These are phyloP conservation scores for Pseudogymnoascus sp. DNA, from an alignment of 2,329 filamentous ascomycete genomes.

Conservation along the genomic window DNA sequence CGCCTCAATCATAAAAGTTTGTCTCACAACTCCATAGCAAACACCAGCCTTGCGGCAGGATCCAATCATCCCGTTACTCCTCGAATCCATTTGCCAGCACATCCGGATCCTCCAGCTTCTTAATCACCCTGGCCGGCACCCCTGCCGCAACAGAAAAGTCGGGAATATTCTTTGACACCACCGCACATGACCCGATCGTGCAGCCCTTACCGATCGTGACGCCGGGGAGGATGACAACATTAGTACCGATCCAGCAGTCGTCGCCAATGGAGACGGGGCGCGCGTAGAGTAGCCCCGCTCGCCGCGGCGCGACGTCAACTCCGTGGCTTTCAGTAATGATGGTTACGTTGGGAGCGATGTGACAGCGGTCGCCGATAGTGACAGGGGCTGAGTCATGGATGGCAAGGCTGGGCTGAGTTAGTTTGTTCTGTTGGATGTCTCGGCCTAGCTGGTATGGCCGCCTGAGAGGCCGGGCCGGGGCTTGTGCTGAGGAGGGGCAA, in stretches of 20 bases:
- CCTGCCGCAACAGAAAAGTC: constrained; percentile 18
- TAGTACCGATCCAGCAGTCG: constrained; percentile 49
- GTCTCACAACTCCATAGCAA: background rate
- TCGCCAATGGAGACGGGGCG: constrained; percentile 41
- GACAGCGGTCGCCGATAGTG: constrained; percentile 24
- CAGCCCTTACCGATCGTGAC: constrained; percentile 46
- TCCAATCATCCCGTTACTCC: background rate
- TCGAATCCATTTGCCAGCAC: background rate
- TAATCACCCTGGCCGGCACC: constrained; percentile 18
- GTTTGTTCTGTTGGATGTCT: background rate
- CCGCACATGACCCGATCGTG: constrained; percentile 44
- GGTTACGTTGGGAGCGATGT: constrained; percentile 62
- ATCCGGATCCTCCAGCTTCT: background rate
- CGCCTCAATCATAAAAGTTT: background rate
- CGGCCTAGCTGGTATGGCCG: background rate
- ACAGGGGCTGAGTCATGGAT: constrained; percentile 39
- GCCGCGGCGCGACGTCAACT: constrained; percentile 46
- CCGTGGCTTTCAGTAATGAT: constrained; percentile 68
- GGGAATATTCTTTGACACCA: constrained; percentile 35
- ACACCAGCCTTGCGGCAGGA: background rate
- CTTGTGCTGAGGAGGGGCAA: background rate
- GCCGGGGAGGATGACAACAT: constrained; percentile 42
- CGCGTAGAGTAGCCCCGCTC: constrained; percentile 46
- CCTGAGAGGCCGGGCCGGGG: background rate
- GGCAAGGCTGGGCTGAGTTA: constrained; percentile 17